Base-by-base conservation (phyloP, 75 land plant genomes). In the Selaginella moellendorffii region DNA sequence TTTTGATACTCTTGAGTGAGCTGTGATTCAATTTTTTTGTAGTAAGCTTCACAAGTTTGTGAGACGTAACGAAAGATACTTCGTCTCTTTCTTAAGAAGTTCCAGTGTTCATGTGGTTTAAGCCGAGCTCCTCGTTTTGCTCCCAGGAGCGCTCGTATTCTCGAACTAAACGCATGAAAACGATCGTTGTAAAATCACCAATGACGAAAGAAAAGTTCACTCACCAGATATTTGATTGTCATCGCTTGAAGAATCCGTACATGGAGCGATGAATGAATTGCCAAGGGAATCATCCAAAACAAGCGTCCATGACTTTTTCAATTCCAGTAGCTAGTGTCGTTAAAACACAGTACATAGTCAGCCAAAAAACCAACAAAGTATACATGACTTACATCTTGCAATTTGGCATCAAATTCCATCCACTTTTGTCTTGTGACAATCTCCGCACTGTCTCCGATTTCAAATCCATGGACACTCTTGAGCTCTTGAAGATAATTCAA, bases 61-160 rank as follows among this genome's bases (percentile, higher is more conserved):
- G n/a, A n/a, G n/a, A n/a, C n/a, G n/a, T n/a, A n/a, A n/a, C n/a
- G n/a, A n/a, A n/a, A n/a, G n/a, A n/a, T n/a, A n/a, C n/a, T n/a
- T n/a, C n/a, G n/a, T n/a, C n/a, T n/a, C n/a, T n/a, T n/a, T n/a
- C n/a, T n/a, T n/a, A n/a, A n/a, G n/a, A n/a, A n/a, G n/a, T n/a
- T n/a, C n/a, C n/a, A 2, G 99, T 95, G 65, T 95, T 88, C 72
- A 95, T 95, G 73, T 90, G 91, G 75, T 90, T 86, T 24, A 95
- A 63, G 36, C 99, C 99, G 62, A 90, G 62, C 64, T 90, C 97
- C 73, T 95, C 99, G 36, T 95, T 84, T 60, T 95, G 97, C 56
- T 90, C 92, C 85, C 87, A 95, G 25, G 90, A 75, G 56, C 99
- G 74, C 69, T 90, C 88, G 52, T 82, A 95, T 58, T 95, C 99